phyloP scores from a whole-genome alignment of 306 rosid genomes.

The Corylus heterophylla region DNA sequence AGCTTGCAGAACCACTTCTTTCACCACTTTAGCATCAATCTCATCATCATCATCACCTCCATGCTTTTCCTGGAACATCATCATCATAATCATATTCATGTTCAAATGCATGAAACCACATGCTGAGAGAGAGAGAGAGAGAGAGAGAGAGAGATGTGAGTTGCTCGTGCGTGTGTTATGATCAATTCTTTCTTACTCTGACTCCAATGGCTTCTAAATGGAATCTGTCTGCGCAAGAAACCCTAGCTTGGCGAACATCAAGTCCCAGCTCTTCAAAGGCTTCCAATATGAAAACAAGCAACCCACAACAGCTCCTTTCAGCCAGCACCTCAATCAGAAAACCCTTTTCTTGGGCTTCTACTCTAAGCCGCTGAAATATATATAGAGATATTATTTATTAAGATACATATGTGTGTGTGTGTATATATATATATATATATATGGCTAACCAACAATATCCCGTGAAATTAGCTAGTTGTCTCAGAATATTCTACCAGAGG shows the following conservation, averaged over 20 bases:
- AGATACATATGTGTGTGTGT: neutral
- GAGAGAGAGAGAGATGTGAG: neutral
- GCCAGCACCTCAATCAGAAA: slow-evolving; percentile 51
- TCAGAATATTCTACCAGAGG: slow-evolving; percentile 37
- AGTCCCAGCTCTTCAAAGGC: slow-evolving; percentile 67
- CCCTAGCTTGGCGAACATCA: slow-evolving; percentile 69
- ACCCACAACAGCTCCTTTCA: slow-evolving; percentile 46
- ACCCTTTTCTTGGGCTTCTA: slow-evolving; percentile 41
- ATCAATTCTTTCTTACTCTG: slow-evolving; percentile 31
- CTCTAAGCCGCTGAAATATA: slow-evolving; percentile 37
- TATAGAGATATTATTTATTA: neutral
- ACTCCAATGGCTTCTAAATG: slow-evolving; percentile 51
- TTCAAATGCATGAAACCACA: slow-evolving; percentile 3
- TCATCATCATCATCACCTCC: slow-evolving; percentile 18
- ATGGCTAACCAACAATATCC: neutral
- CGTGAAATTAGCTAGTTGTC: neutral
- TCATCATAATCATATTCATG: neutral
- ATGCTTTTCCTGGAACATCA: slow-evolving; percentile 37
- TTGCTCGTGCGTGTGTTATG: neutral
- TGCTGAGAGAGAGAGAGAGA: neutral
- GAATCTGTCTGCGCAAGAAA: slow-evolving; percentile 55
- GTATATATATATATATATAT: neutral
- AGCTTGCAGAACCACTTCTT: slow-evolving; percentile 55
- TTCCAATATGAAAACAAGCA: slow-evolving; percentile 62
- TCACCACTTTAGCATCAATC: slow-evolving; percentile 39